Evolutionary conservation across 2,329 filamentous ascomycete genomes (phyloP).

Genomic region (Lachnum nothofagi): DNA sequence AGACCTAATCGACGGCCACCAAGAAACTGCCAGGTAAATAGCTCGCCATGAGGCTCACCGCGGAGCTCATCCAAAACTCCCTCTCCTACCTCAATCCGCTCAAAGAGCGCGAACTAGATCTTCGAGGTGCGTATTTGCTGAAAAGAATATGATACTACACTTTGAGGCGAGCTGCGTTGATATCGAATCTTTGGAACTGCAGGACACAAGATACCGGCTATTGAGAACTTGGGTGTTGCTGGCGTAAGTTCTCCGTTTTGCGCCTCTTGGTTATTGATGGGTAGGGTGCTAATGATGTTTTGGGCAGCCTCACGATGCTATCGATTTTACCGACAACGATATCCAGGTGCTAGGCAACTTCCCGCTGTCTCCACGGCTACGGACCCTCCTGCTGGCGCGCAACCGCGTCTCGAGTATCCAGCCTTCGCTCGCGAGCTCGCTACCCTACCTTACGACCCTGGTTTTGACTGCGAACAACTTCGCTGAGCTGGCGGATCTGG

Average conservation of each 20-base stretch:
- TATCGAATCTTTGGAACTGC: slow-evolving; percentile 55
- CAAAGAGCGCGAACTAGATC: slow-evolving; percentile 97
- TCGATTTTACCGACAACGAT: slow-evolving; percentile 98
- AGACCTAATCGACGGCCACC: neutral
- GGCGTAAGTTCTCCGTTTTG: slow-evolving; percentile 56
- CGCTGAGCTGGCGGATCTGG: slow-evolving; percentile 78
- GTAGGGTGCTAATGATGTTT: neutral
- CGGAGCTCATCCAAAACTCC: slow-evolving; percentile 88
- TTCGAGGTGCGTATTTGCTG: slow-evolving; percentile 85
- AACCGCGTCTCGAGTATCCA: slow-evolving; percentile 85
- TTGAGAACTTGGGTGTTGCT: slow-evolving; percentile 95
- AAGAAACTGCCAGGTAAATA: slow-evolving; percentile 11
- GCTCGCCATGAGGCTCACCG: slow-evolving; percentile 77
- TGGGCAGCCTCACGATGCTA: slow-evolving; percentile 82
- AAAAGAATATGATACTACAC: slow-evolving; percentile 97
- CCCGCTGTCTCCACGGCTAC: slow-evolving; percentile 81
- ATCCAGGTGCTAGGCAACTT: slow-evolving; percentile 87
- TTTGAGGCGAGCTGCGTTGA: slow-evolving; percentile 75
- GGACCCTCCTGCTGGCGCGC: slow-evolving; percentile 79
- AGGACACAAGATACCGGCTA: slow-evolving; percentile 96
- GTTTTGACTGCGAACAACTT: slow-evolving; percentile 81
- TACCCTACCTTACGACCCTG: slow-evolving; percentile 77
- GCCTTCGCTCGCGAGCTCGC: slow-evolving; percentile 62
- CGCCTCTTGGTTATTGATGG: neutral
- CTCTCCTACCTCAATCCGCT: slow-evolving; percentile 98